phyloP scores from a whole-genome alignment of 2,329 filamentous ascomycete species.

The Leptographium flavum region DNA sequence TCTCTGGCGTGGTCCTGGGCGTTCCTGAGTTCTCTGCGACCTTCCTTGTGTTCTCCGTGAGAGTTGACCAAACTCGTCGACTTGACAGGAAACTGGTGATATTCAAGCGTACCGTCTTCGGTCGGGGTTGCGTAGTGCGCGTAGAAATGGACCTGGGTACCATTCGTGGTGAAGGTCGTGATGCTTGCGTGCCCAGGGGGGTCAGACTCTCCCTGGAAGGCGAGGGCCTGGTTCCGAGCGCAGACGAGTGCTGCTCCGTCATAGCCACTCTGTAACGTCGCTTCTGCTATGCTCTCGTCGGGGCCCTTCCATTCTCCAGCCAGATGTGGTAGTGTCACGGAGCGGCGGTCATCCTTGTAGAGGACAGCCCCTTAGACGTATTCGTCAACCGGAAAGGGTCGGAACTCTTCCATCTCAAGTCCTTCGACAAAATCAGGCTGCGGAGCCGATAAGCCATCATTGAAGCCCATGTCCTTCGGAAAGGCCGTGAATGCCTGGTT shows the following conservation, averaged over 20 bases:
- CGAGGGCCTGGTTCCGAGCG: constrained; percentile 14
- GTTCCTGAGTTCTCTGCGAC: no score
- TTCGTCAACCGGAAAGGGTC: not conserved
- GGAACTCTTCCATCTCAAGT: no score
- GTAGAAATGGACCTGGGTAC: constrained; percentile 13
- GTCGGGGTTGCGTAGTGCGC: constrained; percentile 14
- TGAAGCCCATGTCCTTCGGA: not conserved
- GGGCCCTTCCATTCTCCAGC: constrained; percentile 14
- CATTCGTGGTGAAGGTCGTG: constrained; percentile 15
- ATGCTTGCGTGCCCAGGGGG: constrained; percentile 11
- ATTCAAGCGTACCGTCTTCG: no score
- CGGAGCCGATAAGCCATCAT: not conserved
- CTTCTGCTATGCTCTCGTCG: constrained; percentile 7
- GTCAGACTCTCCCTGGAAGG: constrained; percentile 9
- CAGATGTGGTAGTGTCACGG: constrained; percentile 15
- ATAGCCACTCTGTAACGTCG: constrained; percentile 11
- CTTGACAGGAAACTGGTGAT: no score
- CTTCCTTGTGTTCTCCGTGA: no score
- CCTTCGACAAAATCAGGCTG: not conserved
- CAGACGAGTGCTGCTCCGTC: constrained; percentile 16
- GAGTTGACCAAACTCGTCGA: no score
- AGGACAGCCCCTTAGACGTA: constrained; percentile 7
- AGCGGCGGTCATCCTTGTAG: no score
- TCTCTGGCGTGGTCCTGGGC: no score
- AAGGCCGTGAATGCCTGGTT: no score